A percentile compares a stretch with the other conserved stretches of the same genome.
These are phyloP conservation scores for Cladophialophora bantiana DNA, from an alignment of 2,329 filamentous ascomycete genomes.

Conservation along the genomic window DNA sequence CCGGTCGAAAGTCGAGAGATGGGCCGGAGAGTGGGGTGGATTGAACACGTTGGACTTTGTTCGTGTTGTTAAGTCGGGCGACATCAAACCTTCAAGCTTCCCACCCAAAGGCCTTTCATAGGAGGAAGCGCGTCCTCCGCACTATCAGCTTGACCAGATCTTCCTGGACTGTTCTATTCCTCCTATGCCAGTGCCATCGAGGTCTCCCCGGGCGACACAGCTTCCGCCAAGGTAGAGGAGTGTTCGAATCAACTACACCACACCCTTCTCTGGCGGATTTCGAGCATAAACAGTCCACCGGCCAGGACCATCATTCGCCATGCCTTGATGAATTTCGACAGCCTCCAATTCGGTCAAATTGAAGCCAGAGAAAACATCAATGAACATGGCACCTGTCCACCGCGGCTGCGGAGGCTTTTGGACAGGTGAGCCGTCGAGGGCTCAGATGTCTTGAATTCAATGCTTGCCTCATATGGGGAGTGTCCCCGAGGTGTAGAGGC, in stretches of 20 bases:
- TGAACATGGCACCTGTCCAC: neutral
- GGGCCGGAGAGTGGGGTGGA: constrained; percentile 85
- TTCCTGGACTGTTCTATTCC: neutral
- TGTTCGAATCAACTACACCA: neutral
- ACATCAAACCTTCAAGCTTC: constrained; percentile 73
- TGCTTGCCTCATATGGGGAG: neutral
- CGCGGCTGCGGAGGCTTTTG: neutral
- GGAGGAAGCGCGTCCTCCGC: constrained; percentile 31
- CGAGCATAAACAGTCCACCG: neutral
- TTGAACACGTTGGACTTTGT: constrained; percentile 79
- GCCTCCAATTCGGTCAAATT: neutral
- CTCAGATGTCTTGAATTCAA: neutral
- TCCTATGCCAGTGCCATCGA: neutral
- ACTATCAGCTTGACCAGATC: neutral
- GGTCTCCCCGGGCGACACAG: neutral
- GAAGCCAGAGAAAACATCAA: neutral
- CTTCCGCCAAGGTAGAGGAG: neutral
- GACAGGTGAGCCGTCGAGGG: neutral
- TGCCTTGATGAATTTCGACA: neutral
- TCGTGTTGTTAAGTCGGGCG: constrained; percentile 71
- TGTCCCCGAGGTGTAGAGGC: neutral
- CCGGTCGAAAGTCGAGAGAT: constrained; percentile 69
- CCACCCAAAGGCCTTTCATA: constrained; percentile 70
- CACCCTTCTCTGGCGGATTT: neutral
- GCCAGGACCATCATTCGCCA: neutral